These are phyloP conservation scores for Jamesozyma lodderae DNA, from an alignment of 805 yeast genomes.

Conservation along the genomic window DNA sequence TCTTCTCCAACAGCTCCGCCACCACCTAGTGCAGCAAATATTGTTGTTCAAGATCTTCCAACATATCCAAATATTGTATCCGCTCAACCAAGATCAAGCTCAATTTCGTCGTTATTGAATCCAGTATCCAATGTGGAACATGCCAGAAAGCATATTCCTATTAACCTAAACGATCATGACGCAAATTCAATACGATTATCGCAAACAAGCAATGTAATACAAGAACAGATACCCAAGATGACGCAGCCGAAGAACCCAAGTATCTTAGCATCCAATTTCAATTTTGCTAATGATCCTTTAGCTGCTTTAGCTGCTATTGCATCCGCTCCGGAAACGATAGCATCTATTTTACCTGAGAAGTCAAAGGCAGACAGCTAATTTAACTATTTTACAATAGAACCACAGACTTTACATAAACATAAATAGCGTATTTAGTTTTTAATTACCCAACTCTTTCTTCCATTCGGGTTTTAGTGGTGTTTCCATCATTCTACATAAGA, in stretches of 20 bases:
- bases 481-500: too few species aligned
- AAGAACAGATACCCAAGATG: not conserved
- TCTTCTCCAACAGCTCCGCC: not conserved
- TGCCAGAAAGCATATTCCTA: not conserved
- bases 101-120: conserved; percentile 12
- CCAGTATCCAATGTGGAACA: conserved; percentile 4
- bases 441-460: too few species aligned
- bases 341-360: conserved; percentile 6
- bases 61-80: not conserved
- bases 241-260: not conserved
- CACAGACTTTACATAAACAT: too few species aligned
- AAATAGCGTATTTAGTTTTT: too few species aligned
- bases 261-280: conserved; percentile 4
- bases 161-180: too few species aligned
- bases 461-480: too few species aligned
- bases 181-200: not conserved
- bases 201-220: not conserved
- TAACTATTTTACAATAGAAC: too few species aligned
- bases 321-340: conserved; percentile 26
- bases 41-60: conserved; percentile 3
- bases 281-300: conserved; percentile 29
- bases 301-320: conserved; percentile 34
- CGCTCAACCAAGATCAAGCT: conserved; percentile 8
- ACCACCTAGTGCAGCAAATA: not conserved
- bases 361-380: too few species aligned